These are phyloP conservation scores for Xylariaceae sp. DNA, from an alignment of 2,329 filamentous ascomycete species.

Conservation along the genomic window DNA sequence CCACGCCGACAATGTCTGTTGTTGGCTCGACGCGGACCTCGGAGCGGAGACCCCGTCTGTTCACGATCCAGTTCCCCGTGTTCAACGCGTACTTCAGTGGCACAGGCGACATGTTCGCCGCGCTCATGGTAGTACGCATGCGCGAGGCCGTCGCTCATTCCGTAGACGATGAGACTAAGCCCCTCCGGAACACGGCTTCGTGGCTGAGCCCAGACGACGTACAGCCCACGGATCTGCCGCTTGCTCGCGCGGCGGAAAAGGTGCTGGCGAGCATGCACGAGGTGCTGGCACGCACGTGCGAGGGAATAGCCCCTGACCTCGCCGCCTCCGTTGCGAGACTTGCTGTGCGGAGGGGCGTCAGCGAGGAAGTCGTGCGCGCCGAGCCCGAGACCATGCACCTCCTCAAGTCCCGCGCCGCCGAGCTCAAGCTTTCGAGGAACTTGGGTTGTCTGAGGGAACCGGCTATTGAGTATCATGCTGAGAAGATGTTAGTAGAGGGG, in stretches of 20 bases:
- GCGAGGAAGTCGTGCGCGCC: conserved; percentile 25
- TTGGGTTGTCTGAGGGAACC: conserved; percentile 63
- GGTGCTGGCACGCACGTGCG: conserved; percentile 65
- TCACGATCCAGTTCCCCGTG: conserved; percentile 79
- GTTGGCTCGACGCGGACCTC: conserved; percentile 63
- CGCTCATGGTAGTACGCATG: conserved; percentile 79
- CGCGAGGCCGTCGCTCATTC: conserved; percentile 63
- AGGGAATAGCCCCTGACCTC: conserved; percentile 52
- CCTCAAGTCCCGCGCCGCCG: conserved; percentile 74
- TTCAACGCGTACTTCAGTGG: conserved; percentile 94
- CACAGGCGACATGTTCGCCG: conserved; percentile 97
- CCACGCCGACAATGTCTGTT: conserved; percentile 49
- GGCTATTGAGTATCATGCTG: conserved; percentile 56
- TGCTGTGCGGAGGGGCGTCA: conserved; percentile 8
- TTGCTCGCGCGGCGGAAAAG: conserved; percentile 78
- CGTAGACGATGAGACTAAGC: no score
- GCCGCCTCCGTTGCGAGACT: conserved; percentile 39
- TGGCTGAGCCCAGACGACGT: conserved; percentile 79
- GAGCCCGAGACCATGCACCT: conserved; percentile 58
- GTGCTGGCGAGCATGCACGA: conserved; percentile 91
- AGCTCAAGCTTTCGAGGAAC: conserved; percentile 78
- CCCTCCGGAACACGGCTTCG: conserved; percentile 49
- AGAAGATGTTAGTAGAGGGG: conserved; percentile 42
- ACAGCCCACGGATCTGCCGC: conserved; percentile 62
- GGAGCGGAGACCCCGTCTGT: conserved; percentile 67